Base-by-base conservation (phyloP, 2,329 filamentous ascomycete species). In the Alternaria triticimaculans region DNA sequence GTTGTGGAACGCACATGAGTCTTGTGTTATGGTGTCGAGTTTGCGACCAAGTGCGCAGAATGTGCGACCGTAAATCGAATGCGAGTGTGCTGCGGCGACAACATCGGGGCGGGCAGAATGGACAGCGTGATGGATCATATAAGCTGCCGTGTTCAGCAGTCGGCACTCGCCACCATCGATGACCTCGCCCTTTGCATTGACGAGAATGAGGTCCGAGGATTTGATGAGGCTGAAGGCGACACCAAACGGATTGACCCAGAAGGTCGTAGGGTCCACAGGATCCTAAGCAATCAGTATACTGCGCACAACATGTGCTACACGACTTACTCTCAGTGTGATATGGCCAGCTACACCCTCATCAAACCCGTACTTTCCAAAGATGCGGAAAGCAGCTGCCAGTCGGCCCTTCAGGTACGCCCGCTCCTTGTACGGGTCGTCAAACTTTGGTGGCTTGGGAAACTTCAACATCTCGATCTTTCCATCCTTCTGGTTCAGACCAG, bases 241-340 rank as follows among this genome's bases (percentile, higher is more conserved):
- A 11, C 88, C 88, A 60, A 90, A 89, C 0, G 89, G 89, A 68
- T 91, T 91, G 5, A 91, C 87, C 89, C 88, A 90, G 79, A 90
- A 90, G 0, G 84, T 87, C 6, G 81, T 77, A 0, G 86, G 85
- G 43, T 88, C 84, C 7, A 90, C 84, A 0, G 88, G 88, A 65
- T 90, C 79, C 77, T 79, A 46, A 14, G 25, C 28, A 15, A 26
- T 72, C 28, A 69, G 62, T 26, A 28, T 23, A 7, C 0, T 46
- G 21, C 18, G 14, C 55, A 23, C 15, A 15, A 8, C n/a, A 10
- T 55, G 12, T 30, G 15, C 18, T 7, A 18, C n/a, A 33, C 21
- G 20, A 69, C 72, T 15, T 65, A 79, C 86, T 25, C 87, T 83
- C 25, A 89, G 72, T 2, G 87, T 89, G 67, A 90, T 89, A 71